phyloP scores from a whole-genome alignment of 2,329 filamentous ascomycete genomes.

The Aspergillus candidus region DNA sequence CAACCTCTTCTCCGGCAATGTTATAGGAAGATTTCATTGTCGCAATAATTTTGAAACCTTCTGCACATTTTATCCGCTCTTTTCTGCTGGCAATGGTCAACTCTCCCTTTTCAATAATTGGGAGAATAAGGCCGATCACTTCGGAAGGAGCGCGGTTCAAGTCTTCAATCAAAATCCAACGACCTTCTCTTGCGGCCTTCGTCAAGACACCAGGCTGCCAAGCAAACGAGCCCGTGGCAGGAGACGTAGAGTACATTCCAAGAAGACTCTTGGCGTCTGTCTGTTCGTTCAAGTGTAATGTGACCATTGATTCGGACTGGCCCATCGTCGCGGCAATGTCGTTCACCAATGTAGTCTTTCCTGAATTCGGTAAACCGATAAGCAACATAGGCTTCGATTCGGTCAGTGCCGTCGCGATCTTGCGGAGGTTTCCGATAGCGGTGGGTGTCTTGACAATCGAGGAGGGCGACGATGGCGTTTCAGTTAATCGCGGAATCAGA shows the following conservation, averaged over 20 bases:
- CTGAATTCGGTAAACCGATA: slow-evolving; percentile 75
- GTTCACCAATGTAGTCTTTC: slow-evolving; percentile 82
- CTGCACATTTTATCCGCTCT: slow-evolving; percentile 74
- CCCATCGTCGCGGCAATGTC: slow-evolving; percentile 75
- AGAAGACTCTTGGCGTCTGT: slow-evolving; percentile 96
- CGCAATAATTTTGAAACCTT: slow-evolving; percentile 84
- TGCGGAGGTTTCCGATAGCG: slow-evolving; percentile 64
- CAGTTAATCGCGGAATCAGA: slow-evolving; percentile 56
- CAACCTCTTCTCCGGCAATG: slow-evolving; percentile 63
- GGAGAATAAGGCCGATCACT: slow-evolving; percentile 85
- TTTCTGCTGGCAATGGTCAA: slow-evolving; percentile 83
- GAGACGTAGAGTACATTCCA: slow-evolving; percentile 86
- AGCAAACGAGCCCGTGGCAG: slow-evolving; percentile 78
- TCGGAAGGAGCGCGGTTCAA: slow-evolving; percentile 91
- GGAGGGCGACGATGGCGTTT: slow-evolving; percentile 44
- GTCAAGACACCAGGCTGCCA: slow-evolving; percentile 93
- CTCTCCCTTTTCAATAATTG: slow-evolving; percentile 87
- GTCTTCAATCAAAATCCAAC: slow-evolving; percentile 97
- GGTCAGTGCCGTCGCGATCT: slow-evolving; percentile 62
- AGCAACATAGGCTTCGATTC: slow-evolving; percentile 68
- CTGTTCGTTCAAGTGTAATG: slow-evolving; percentile 93
- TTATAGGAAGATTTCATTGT: slow-evolving; percentile 70
- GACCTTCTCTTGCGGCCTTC: slow-evolving; percentile 84
- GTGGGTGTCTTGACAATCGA: slow-evolving; percentile 65
- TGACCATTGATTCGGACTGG: slow-evolving; percentile 77